phyloP scores from a whole-genome alignment of 1,284 basidiomycete species.

The Takashimella koratensis region DNA sequence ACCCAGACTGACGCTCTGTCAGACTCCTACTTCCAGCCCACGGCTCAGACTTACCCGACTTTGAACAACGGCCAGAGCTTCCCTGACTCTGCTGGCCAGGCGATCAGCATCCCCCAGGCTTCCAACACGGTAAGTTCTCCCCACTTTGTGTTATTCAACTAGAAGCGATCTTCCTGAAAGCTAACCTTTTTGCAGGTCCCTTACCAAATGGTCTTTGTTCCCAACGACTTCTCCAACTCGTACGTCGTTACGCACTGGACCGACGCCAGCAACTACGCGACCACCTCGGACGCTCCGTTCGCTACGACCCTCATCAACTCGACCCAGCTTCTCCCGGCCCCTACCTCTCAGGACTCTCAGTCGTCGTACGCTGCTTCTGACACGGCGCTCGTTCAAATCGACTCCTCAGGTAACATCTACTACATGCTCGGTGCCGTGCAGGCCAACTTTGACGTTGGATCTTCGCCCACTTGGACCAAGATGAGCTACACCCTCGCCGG shows the following conservation, averaged over 20 bases:
- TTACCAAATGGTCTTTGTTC: slow-evolving; percentile 77
- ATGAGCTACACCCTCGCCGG: slow-evolving; percentile 37
- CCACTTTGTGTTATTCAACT: too few relatives aligned
- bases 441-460: slow-evolving; percentile 40
- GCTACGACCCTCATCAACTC: slow-evolving; percentile 58
- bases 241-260: slow-evolving; percentile 62
- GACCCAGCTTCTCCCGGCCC: slow-evolving; percentile 67
- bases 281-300: slow-evolving; percentile 35
- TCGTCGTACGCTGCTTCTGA: slow-evolving; percentile 71
- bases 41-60: slow-evolving; percentile 61
- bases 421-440: slow-evolving; percentile 61
- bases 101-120: slow-evolving; percentile 69
- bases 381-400: slow-evolving; percentile 69
- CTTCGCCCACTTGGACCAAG: slow-evolving; percentile 43
- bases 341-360: slow-evolving; percentile 61
- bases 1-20: background rate
- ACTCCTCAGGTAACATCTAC: slow-evolving; percentile 62
- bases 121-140: slow-evolving; percentile 48
- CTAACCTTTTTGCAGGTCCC: too few relatives aligned
- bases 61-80: slow-evolving; percentile 55
- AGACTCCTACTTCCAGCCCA: slow-evolving; percentile 77
- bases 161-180: too few relatives aligned
- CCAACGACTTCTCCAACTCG: slow-evolving; percentile 70
- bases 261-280: slow-evolving; percentile 33
- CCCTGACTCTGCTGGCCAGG: slow-evolving; percentile 70